Base-by-base conservation (phyloP, 345 rosid species). In the Eutrema japonicum region DNA sequence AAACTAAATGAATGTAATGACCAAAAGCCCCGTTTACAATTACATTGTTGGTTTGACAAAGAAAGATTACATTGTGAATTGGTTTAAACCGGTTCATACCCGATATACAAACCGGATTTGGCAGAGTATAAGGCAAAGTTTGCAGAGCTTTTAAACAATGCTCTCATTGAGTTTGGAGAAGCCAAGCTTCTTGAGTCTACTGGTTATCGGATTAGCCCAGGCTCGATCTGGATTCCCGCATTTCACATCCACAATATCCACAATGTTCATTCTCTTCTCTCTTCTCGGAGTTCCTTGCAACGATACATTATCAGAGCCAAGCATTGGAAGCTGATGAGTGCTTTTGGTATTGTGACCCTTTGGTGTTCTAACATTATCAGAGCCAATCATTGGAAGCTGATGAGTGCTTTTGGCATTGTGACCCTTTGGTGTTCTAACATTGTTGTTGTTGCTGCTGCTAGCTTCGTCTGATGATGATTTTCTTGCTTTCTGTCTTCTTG, bases 131-230 rank as follows among this genome's bases (percentile, higher is more conserved):
- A 26, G 11, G 11, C 38, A 29, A 46, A 22, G 22, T 35, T 8
- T 68, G 37, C 41, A 32, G 35, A 40, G 66, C 42, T 18, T 37
- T 77, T 88, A 95, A 81, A 78, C 46, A 68, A 84, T 76, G 78
- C 89, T 90, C 68, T 92, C 89, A 1, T 86, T 85, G 62, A 95
- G 92, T 81, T 90, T 95, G 30, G 99, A 92, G 87, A 92, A 95
- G 59, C 97, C 87, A 61, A 92, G 96, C 83, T 95, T 95, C 86
- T 83, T 95, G 78, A 95, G 92, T 69, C 84, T 84, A 66, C 74
- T 88, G 10, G 95, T 83, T 69, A 89, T 72, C 7, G 97, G 96
- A 71, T 74, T 81, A 40, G 89, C 80, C 99, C 99, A 87, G 53
- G 89, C 87, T 84, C 83, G 84, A 69, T 89, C 89, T 5, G 88